Evolutionary conservation across 768 basidiomycete genomes (phyloP), one percentile per base, ranked within the genome.

Genomic region (Leccinum aurantiacum): DNA sequence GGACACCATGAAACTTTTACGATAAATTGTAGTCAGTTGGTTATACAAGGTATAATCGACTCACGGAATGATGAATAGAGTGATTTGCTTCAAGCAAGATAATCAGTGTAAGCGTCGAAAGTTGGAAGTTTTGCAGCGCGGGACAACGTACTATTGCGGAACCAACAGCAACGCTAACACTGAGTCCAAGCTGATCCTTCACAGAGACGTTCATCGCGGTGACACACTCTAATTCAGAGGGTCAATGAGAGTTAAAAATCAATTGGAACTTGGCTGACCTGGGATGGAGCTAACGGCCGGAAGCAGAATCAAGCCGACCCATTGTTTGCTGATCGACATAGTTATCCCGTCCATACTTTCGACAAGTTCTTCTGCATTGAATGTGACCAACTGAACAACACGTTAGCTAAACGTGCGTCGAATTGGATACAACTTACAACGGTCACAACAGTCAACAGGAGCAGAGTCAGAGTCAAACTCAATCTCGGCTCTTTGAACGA

Each of bases 141-240:
- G 19, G 37, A 33, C 37, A 63, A 78, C 86, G 65, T 61, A 89
- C 87, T 63, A 90, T 86, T 15, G 87, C 86, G 17, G 88, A 88
- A 25, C 91, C 89, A 44, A 93, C 88, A 17, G 93, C 90, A 19
- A 95, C 90, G 49, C 90, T 89, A 60, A 95, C 83, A 59, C 90
- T 91, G 17, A 95, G 81, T 55, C 89, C 87, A 46, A 95, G 79
- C 70, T 92, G 90, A 67, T 88, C 86, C 74, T 89, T 87, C 53
- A 91, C 88, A 0, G 94, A 93, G n/a, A 92, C 91, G 38, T 88
- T 92, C 62, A 97, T 83, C 11, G 93, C 93, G 6, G 91, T 95
- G 57, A 94, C 84, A 64, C 92, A 93, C 75, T 97, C 95, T 84
- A 33, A 25, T 66, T 54, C 38, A 37, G 1, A 35, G 27, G 31